Evolutionary conservation across 108 stramenopile species (phyloP).

Genomic region (Cyclotella kingstonii): DNA sequence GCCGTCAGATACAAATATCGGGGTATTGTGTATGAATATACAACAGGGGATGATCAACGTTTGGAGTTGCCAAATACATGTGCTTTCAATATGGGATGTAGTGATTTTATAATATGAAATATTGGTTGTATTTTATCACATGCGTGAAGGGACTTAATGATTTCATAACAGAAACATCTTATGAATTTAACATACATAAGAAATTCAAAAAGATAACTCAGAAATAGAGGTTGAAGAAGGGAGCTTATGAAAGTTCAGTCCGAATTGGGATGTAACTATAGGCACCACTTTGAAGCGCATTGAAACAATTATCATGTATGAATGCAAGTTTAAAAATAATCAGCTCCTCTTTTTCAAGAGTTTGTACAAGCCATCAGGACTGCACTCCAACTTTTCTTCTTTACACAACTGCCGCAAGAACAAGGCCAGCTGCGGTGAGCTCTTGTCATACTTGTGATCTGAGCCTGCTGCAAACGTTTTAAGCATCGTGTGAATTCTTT

Average conservation of each 20-base stretch:
- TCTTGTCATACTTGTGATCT: constrained; percentile 84
- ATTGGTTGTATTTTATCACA: too few species aligned
- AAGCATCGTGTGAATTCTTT: constrained; percentile 86
- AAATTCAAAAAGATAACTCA: too few species aligned
- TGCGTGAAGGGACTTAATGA: too few species aligned
- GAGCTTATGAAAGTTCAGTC: too few species aligned
- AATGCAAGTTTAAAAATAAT: background rate
- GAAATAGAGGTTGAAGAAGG: too few species aligned
- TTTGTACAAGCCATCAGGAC: constrained; percentile 85
- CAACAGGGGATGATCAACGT: constrained; percentile 36
- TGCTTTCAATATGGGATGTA: constrained; percentile 25
- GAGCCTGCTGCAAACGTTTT: constrained; percentile 87
- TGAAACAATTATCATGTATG: too few species aligned
- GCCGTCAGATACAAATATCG: constrained; percentile 32
- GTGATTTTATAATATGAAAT: constrained; percentile 16
- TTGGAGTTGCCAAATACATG: constrained; percentile 22
- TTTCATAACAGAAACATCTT: background rate
- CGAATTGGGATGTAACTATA: too few species aligned
- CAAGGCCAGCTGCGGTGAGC: constrained; percentile 66
- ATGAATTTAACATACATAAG: too few species aligned
- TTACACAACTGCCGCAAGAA: constrained; percentile 79
- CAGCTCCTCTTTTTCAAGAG: constrained; percentile 60
- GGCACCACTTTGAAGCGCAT: too few species aligned
- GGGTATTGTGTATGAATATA: constrained; percentile 36
- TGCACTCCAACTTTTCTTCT: constrained; percentile 82